These are phyloP conservation scores for Stemphylium vesicarium DNA, from an alignment of 2,329 filamentous ascomycete species.

Conservation along the genomic window DNA sequence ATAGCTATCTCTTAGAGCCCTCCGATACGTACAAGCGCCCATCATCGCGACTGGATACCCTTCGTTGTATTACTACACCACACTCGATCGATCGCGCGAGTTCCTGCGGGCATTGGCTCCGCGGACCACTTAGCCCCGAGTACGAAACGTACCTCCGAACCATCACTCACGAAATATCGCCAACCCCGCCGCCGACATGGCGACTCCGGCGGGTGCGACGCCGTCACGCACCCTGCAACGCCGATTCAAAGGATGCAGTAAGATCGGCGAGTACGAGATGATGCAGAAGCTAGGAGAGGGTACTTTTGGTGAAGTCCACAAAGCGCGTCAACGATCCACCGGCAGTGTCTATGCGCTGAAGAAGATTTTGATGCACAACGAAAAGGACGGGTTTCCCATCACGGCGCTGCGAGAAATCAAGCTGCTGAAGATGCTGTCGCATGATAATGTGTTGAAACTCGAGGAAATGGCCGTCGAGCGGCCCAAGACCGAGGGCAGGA, in stretches of 20 bases:
- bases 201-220: constrained; percentile 32
- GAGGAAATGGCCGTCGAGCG: constrained; percentile 96
- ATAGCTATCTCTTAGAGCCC: constrained; percentile 20
- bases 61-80: constrained; percentile 10
- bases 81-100: constrained; percentile 21
- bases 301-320: constrained; percentile 96
- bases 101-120: constrained; percentile 11
- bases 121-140: constrained; percentile 25
- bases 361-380: constrained; percentile 99
- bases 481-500: constrained; percentile 61
- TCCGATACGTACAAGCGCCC: constrained; percentile 31
- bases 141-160: background rate
- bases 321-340: constrained; percentile 77
- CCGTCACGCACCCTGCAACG: constrained; percentile 59
- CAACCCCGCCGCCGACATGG: constrained; percentile 21
- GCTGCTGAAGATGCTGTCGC: constrained; percentile 91
- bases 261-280: constrained; percentile 79
- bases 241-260: constrained; percentile 83
- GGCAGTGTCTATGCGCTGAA: constrained; percentile 85
- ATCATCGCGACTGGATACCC: constrained; percentile 16
- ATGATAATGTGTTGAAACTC: constrained; percentile 83
- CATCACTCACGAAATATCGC: background rate
- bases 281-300: constrained; percentile 88
- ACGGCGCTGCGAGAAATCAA: constrained; percentile 98
- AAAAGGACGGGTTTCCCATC: constrained; percentile 99